Conservation (phyloP, 1,139 yeast species). For the Hyphopichia khmerensis region DNA sequence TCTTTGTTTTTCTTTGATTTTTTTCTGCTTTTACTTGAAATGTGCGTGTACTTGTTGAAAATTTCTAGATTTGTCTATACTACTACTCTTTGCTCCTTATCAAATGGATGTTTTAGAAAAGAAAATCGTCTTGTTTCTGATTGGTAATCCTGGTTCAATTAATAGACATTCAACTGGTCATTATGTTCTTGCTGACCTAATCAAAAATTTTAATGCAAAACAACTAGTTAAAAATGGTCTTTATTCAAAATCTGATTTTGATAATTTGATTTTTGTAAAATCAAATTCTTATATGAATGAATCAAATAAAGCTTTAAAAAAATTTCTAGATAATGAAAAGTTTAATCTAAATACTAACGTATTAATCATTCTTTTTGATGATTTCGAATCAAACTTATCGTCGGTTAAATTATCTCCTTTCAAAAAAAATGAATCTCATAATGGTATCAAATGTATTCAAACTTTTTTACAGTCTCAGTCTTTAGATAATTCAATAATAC, state of each 20-base stretch:
- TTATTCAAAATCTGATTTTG: constrained; percentile 24
- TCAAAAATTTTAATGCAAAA: constrained; percentile 24
- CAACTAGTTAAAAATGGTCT: constrained; percentile 19
- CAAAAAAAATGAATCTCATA: constrained; percentile 41
- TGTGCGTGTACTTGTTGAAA: neutral
- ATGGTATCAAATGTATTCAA: constrained; percentile 35
- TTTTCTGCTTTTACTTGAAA: neutral
- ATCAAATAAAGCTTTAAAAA: constrained; percentile 29
- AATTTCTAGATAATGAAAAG: constrained; percentile 20
- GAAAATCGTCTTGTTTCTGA: constrained; percentile 30
- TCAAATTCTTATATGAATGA: constrained; percentile 46
- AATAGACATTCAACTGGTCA: constrained; percentile 45
- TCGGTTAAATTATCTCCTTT: constrained; percentile 25
- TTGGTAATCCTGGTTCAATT: constrained; percentile 45
- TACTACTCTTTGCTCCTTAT: too few species aligned
- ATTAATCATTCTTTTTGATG: constrained; percentile 37
- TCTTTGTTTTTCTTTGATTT: too few species aligned
- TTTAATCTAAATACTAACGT: constrained; percentile 13
- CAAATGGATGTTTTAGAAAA: neutral
- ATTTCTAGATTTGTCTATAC: neutral
- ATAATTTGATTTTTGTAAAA: constrained; percentile 28
- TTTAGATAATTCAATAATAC: constrained; percentile 11
- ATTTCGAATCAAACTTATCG: constrained; percentile 35
- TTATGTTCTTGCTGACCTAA: constrained; percentile 26
- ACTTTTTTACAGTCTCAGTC: constrained; percentile 7